phyloP scores from a whole-genome alignment of 1,139 yeast genomes.

The Debaryomycetaceae sp. region DNA sequence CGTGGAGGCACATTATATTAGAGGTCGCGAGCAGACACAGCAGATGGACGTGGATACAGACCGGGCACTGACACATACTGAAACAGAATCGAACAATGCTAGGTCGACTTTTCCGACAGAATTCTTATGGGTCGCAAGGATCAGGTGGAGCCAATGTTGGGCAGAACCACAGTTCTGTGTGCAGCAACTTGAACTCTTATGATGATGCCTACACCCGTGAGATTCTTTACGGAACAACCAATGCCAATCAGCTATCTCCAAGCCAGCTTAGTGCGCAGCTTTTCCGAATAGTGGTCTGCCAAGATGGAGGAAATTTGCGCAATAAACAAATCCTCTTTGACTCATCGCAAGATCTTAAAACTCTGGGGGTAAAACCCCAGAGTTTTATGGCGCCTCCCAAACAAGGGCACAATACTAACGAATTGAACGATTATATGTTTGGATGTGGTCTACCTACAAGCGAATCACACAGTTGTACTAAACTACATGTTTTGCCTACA shows the following conservation, averaged over 20 bases:
- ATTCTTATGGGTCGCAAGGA: not conserved
- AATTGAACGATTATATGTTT: conserved; percentile 51
- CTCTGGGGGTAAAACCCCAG: not conserved
- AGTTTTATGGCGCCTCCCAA: conserved; percentile 9
- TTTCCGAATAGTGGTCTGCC: conserved; percentile 46
- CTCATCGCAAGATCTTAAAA: conserved; percentile 24
- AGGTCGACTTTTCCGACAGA: conserved; percentile 27
- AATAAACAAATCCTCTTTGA: conserved; percentile 49
- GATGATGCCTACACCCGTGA: conserved; percentile 45
- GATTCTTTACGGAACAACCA: conserved; percentile 40
- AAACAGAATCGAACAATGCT: conserved; percentile 14
- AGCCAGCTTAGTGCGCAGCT: conserved; percentile 29
- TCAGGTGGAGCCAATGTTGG: not conserved
- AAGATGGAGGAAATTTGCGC: conserved; percentile 51
- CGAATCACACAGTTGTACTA: conserved; percentile 44
- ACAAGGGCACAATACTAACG: conserved; percentile 38
- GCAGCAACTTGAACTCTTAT: conserved; percentile 18
- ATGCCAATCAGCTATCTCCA: conserved; percentile 25
- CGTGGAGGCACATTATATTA: too few relatives aligned
- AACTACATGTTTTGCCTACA: conserved; percentile 46
- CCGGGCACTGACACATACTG: not conserved
- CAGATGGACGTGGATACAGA: not conserved
- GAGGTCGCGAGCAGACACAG: not conserved
- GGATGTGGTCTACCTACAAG: conserved; percentile 55
- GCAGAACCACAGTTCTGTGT: not conserved